Evolutionary conservation across 1,284 basidiomycete species (phyloP), one percentile per base, ranked within the genome.

Genomic region (Heterobasidion parviporum): DNA sequence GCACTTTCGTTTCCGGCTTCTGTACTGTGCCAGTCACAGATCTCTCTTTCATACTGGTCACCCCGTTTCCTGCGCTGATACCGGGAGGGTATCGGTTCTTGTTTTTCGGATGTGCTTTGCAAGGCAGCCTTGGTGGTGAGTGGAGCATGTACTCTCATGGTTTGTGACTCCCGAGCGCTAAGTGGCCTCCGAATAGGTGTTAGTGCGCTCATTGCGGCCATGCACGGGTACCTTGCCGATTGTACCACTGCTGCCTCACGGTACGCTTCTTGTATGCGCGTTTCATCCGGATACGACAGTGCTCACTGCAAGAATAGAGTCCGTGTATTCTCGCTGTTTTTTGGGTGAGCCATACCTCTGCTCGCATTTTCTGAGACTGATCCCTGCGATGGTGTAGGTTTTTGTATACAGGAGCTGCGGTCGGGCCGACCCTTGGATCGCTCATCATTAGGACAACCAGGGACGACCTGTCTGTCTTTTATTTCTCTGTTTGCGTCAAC

Each of bases 21-120:
- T 47, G 82, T 14, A 91, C 92, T 6, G 66, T 89, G 6, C 66
- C 94, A 26, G 57, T 83, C 47, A 81, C 78, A 61, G 88, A 93
- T 62, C 61, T 81, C 41, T 81, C 73, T 58, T 86, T 92, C 63
- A 76, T 94, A 53, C 63, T 85, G 53, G 86, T 89, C 6, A 75
- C 81, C 36, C 74, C 72, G 52, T 85, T 79, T 67, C 80, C 80
- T 38, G 70, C 79, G 56, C 63, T 71, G 14, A 71, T 91, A 4
- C 89, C 89, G 1, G 88, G 91, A 6, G 89, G 90, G 10, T 93
- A 92, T 68, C 87, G 87, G 79, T 87, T 91, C 65, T 74, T 94
- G 15, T 63, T 94, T 7, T 62, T 88, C 15, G 89, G 89, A 1
- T 82, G 86, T 8, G 62, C 84, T 4, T 57, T 92, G 2, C 92